Conservation (phyloP, 495 filamentous ascomycete species). For the Penicillium macrosclerotiorum region DNA sequence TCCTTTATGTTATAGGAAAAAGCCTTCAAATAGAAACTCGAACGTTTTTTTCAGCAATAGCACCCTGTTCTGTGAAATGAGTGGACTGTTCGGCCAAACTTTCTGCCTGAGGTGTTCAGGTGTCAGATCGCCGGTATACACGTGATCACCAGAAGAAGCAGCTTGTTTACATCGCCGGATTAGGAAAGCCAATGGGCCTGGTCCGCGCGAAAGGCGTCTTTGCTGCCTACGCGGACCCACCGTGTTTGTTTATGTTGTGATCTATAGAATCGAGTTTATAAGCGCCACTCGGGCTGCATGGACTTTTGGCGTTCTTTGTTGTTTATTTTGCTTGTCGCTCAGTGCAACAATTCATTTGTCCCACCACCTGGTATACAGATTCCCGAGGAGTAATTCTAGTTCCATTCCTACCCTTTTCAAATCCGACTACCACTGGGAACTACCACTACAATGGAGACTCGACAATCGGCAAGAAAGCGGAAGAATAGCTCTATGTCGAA, state of each 20-base stretch:
- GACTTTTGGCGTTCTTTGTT: too few species aligned
- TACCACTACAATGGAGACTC: conserved; percentile 26
- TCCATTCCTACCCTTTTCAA: not conserved
- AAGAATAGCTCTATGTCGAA: conserved; percentile 26
- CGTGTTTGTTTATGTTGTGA: conserved; percentile 33
- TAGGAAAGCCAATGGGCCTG: conserved; percentile 8
- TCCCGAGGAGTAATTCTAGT: too few species aligned
- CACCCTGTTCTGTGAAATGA: too few species aligned
- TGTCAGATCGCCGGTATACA: too few species aligned
- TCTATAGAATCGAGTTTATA: conserved; percentile 18
- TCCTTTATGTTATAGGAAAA: too few species aligned
- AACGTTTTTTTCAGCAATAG: too few species aligned
- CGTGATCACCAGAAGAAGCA: conserved; percentile 23
- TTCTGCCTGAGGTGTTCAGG: not conserved
- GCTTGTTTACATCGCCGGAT: conserved; percentile 26
- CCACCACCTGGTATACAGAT: conserved; percentile 1
- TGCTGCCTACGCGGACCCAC: conserved; percentile 25
- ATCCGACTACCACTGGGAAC: not conserved
- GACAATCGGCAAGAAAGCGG: conserved; percentile 30
- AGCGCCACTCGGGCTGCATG: conserved; percentile 7
- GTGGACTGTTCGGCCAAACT: too few species aligned
- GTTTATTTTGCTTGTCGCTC: conserved; percentile 8
- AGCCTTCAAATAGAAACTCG: too few species aligned
- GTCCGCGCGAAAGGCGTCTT: conserved; percentile 16
- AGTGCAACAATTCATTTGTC: conserved; percentile 1